Conservation (phyloP, 495 filamentous ascomycete species). For the Stereocaulon alpinum region DNA sequence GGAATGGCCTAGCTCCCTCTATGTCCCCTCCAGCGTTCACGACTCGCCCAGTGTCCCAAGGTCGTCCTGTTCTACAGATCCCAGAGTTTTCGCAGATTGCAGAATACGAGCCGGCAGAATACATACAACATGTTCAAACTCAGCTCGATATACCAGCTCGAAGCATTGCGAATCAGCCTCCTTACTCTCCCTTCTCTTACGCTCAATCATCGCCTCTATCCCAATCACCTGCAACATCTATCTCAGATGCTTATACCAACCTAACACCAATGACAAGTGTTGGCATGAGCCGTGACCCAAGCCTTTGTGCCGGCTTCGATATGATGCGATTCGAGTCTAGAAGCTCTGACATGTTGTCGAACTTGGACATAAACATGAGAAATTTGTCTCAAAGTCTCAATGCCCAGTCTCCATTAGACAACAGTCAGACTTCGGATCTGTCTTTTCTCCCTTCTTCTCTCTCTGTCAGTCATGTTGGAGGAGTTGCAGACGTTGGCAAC, state of each 20-base stretch:
- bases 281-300: slow-evolving; percentile 35
- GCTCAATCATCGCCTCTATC: not conserved
- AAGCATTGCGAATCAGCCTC: not conserved
- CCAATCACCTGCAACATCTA: slow-evolving; percentile 11
- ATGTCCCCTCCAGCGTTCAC: slow-evolving; percentile 2
- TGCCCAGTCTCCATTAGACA: slow-evolving; percentile 14
- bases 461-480: slow-evolving; percentile 20
- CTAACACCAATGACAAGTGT: slow-evolving; percentile 14
- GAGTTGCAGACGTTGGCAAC: slow-evolving; percentile 5
- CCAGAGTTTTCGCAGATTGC: not conserved
- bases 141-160: not conserved
- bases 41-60: not conserved
- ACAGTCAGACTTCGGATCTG: not conserved
- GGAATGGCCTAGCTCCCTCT: not conserved
- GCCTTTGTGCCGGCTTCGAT: slow-evolving; percentile 12
- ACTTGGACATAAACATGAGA: not conserved
- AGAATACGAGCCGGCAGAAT: slow-evolving; percentile 13
- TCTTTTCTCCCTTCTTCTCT: slow-evolving; percentile 12
- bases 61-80: not conserved
- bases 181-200: not conserved
- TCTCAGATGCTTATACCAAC: slow-evolving; percentile 13
- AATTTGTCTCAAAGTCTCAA: slow-evolving; percentile 20
- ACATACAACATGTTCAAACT: not conserved
- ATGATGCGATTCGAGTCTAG: slow-evolving; percentile 16
- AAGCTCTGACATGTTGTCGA: too few species aligned